phyloP scores from a whole-genome alignment of 441 rosid species.

The Gossypium schwendimanii region DNA sequence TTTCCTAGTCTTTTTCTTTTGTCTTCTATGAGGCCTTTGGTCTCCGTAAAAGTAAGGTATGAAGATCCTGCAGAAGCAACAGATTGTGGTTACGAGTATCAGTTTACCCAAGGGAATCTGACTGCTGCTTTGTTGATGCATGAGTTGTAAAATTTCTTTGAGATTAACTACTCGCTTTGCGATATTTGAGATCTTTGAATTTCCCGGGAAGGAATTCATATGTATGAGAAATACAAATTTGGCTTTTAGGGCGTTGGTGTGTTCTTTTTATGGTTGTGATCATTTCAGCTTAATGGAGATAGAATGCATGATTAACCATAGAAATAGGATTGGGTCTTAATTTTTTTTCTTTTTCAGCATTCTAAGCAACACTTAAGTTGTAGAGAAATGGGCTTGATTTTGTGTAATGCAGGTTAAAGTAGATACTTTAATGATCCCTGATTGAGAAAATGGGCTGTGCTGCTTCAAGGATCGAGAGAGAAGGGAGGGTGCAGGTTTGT shows the following conservation, averaged over 20 bases:
- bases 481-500: slow-evolving; percentile 63
- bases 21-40: too few relatives aligned
- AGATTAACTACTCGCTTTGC: neutral
- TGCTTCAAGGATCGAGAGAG: slow-evolving; percentile 73
- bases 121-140: neutral
- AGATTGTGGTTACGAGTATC: neutral
- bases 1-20: too few relatives aligned
- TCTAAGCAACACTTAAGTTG: neutral
- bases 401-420: slow-evolving; percentile 14
- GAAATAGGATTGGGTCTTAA: neutral
- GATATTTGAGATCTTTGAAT: neutral
- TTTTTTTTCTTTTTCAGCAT: neutral
- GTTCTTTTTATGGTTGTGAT: neutral
- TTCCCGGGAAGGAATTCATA: neutral
- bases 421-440: neutral
- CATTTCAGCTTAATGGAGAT: neutral
- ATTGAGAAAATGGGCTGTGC: slow-evolving; percentile 68
- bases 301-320: neutral
- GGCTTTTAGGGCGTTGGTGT: neutral
- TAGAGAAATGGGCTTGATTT: slow-evolving; percentile 5
- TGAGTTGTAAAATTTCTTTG: neutral
- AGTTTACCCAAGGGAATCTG: neutral
- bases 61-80: neutral
- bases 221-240: neutral
- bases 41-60: neutral